phyloP scores from a whole-genome alignment of 352 stramenopile genomes.

The Porosira glacialis region DNA sequence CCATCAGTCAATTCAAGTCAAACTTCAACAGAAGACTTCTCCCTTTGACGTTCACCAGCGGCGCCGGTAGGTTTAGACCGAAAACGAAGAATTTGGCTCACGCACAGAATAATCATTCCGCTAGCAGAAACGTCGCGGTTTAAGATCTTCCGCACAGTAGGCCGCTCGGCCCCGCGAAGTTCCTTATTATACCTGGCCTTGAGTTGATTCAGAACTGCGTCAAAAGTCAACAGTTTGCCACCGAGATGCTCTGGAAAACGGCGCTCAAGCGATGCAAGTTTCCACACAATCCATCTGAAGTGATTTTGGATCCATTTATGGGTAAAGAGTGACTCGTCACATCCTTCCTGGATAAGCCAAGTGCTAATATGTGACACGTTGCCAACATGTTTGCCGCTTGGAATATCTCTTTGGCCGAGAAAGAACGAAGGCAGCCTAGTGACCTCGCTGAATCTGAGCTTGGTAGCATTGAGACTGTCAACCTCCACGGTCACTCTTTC shows the following conservation, averaged over 20 bases:
- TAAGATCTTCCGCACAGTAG: constrained; percentile 79
- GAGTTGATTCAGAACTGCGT: constrained; percentile 71
- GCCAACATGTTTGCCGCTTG: constrained; percentile 36
- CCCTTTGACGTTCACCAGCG: too few relatives aligned
- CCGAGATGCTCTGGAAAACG: constrained; percentile 62
- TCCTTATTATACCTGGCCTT: constrained; percentile 77
- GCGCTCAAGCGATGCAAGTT: constrained; percentile 80
- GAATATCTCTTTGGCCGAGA: constrained; percentile 27
- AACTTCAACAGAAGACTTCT: too few relatives aligned
- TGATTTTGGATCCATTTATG: constrained; percentile 80
- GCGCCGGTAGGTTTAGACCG: constrained; percentile 80
- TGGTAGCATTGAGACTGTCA: constrained; percentile 58
- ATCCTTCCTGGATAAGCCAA: constrained; percentile 51
- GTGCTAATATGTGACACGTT: constrained; percentile 44
- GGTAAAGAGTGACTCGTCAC: constrained; percentile 49
- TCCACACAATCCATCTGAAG: constrained; percentile 83
- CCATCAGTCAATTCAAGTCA: too few relatives aligned
- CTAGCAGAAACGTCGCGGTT: constrained; percentile 79
- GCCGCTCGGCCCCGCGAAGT: constrained; percentile 56
- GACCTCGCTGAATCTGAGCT: constrained; percentile 55
- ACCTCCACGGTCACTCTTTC: constrained; percentile 38
- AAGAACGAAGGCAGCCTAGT: constrained; percentile 42
- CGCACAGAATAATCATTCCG: constrained; percentile 77
- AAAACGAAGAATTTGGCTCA: constrained; percentile 66
- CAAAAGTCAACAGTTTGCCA: constrained; percentile 72